Evolutionary conservation across 768 basidiomycete species (phyloP).

Genomic region (Mycena rosella): DNA sequence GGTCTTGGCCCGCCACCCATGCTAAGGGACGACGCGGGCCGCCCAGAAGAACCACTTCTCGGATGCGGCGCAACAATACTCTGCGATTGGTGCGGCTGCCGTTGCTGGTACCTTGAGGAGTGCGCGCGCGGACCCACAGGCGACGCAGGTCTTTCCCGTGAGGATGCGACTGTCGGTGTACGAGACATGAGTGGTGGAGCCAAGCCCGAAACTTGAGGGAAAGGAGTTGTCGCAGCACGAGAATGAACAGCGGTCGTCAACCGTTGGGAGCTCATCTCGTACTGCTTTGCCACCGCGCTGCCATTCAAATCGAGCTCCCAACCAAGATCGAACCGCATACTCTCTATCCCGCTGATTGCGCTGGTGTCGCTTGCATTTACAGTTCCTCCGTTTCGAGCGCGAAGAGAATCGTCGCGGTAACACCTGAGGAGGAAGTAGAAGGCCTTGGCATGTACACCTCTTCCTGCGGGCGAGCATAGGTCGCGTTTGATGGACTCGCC

Average conservation of each 20-base stretch:
- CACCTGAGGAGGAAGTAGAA: slow-evolving; percentile 88
- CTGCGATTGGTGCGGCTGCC: slow-evolving; percentile 2
- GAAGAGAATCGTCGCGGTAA: slow-evolving; percentile 72
- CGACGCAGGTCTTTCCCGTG: slow-evolving; percentile 59
- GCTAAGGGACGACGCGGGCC: slow-evolving; percentile 42
- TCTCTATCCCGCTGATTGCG: slow-evolving; percentile 40
- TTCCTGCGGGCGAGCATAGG: slow-evolving; percentile 75
- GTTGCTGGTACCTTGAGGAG: slow-evolving; percentile 23
- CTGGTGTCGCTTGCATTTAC: slow-evolving; percentile 15
- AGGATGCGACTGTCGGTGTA: slow-evolving; percentile 37
- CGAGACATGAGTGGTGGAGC: slow-evolving; percentile 41
- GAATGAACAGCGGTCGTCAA: slow-evolving; percentile 26
- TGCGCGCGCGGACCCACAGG: slow-evolving; percentile 64
- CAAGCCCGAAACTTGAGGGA: slow-evolving; percentile 31
- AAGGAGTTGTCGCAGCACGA: slow-evolving; percentile 13
- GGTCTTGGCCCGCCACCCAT: slow-evolving; percentile 47
- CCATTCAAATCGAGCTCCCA: slow-evolving; percentile 52
- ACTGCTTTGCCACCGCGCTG: slow-evolving; percentile 40
- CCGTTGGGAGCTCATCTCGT: slow-evolving; percentile 39
- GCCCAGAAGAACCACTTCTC: slow-evolving; percentile 34
- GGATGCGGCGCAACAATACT: slow-evolving; percentile 10
- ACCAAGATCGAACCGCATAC: slow-evolving; percentile 51
- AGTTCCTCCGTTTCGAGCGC: slow-evolving; percentile 62
- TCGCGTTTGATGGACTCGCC: slow-evolving; percentile 71
- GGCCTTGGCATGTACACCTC: slow-evolving; percentile 84